Percentiles rank a stretch among this genome's conserved stretches.
Evolutionary conservation across 192 early-diverging fungal species (phyloP).

Genomic region (Podila verticillata): DNA sequence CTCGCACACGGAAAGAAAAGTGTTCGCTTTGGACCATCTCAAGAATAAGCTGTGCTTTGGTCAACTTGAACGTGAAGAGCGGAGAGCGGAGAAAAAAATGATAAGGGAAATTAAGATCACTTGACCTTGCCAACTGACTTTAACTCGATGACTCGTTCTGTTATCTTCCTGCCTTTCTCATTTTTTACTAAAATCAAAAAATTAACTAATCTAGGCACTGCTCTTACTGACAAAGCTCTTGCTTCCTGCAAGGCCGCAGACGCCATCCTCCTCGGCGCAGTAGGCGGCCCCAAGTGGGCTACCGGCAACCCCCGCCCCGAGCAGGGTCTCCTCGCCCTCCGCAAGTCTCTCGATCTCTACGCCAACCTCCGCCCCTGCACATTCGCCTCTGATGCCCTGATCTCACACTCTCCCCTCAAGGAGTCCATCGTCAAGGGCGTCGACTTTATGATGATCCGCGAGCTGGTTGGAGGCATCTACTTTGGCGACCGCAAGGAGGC

Average conservation of each 20-base stretch:
- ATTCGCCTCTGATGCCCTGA: slow-evolving; percentile 87
- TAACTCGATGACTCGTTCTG: background rate
- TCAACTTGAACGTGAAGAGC: too few species aligned
- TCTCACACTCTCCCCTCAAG: slow-evolving; percentile 89
- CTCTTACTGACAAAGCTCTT: slow-evolving; percentile 87
- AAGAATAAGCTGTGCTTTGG: too few species aligned
- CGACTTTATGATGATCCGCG: slow-evolving; percentile 92
- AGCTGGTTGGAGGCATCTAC: slow-evolving; percentile 98
- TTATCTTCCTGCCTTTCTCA: background rate
- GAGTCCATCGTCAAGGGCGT: slow-evolving; percentile 90
- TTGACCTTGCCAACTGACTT: background rate
- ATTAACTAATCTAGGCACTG: slow-evolving; percentile 46
- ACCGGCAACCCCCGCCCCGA: slow-evolving; percentile 90
- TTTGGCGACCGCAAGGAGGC: slow-evolving; percentile 94
- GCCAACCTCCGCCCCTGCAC: slow-evolving; percentile 97
- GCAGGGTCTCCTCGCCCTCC: slow-evolving; percentile 90
- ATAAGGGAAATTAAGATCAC: too few species aligned
- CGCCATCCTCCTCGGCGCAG: slow-evolving; percentile 96
- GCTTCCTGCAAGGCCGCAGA: slow-evolving; percentile 82
- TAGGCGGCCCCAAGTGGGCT: slow-evolving; percentile 98
- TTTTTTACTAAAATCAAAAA: background rate
- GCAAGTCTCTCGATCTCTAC: slow-evolving; percentile 93
- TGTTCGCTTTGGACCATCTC: too few species aligned
- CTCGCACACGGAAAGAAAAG: background rate
- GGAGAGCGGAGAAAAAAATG: too few species aligned